These are phyloP conservation scores for Blumeria graminis DNA, from an alignment of 2,329 filamentous ascomycete species.

Conservation along the genomic window DNA sequence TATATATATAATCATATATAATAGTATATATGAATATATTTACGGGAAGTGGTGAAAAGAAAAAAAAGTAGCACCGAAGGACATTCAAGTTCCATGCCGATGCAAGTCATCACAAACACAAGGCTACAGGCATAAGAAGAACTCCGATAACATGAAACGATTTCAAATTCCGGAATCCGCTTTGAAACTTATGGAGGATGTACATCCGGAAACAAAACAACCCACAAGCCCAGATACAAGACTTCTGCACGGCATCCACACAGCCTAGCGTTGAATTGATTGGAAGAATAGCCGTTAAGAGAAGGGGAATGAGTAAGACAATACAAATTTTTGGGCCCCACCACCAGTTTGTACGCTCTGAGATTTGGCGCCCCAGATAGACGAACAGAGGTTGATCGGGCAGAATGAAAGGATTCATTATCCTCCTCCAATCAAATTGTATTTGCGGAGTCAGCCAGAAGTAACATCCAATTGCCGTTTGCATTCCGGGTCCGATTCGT, in stretches of 20 bases:
- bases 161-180: conserved; percentile 1
- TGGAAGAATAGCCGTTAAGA: conserved; percentile 1
- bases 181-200: not conserved
- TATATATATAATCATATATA: too few species aligned
- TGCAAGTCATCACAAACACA: not conserved
- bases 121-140: not conserved
- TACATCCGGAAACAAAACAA: conserved; percentile 1
- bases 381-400: conserved; percentile 7
- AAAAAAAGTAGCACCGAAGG: conserved; percentile 3
- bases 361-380: conserved; percentile 7
- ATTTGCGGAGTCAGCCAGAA: too few species aligned
- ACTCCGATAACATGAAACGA: not conserved
- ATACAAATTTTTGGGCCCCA: conserved; percentile 7
- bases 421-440: not conserved
- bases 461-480: too few species aligned
- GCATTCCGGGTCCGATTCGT: too few species aligned
- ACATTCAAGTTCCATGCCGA: conserved; percentile 2
- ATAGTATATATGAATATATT: too few species aligned
- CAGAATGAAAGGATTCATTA: conserved; percentile 1
- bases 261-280: conserved; percentile 2
- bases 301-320: conserved; percentile 3
- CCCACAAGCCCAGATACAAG: not conserved
- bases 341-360: conserved; percentile 7
- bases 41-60: not conserved
- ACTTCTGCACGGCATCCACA: not conserved